These are phyloP conservation scores for Stentor roeselii DNA, from an alignment of 73 alveolate species.

Conservation along the genomic window DNA sequence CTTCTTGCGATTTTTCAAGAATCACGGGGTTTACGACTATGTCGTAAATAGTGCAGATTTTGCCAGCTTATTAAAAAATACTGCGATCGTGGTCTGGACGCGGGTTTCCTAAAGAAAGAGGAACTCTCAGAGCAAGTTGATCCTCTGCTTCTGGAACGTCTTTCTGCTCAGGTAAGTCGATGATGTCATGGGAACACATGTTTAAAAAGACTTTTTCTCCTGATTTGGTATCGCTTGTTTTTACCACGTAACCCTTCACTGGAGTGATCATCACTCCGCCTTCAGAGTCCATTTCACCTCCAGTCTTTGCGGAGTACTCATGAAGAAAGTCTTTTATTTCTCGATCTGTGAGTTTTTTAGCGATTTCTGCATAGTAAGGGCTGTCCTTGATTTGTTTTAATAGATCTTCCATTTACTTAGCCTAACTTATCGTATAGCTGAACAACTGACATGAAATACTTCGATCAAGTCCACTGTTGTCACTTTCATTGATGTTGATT, in stretches of 20 bases:
- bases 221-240: slow-evolving; percentile 39
- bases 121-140: slow-evolving; percentile 53
- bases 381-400: background rate
- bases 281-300: slow-evolving; percentile 44
- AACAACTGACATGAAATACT: too few species aligned
- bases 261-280: slow-evolving; percentile 55
- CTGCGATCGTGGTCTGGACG: slow-evolving; percentile 50
- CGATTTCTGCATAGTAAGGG: slow-evolving; percentile 16
- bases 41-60: slow-evolving; percentile 47
- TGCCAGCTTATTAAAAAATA: slow-evolving; percentile 44
- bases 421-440: too few species aligned
- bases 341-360: background rate
- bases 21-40: slow-evolving; percentile 46
- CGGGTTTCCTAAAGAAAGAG: slow-evolving; percentile 48
- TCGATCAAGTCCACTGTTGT: too few species aligned
- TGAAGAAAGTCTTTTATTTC: slow-evolving; percentile 19
- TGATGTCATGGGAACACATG: slow-evolving; percentile 39
- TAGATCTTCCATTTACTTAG: slow-evolving; percentile 21
- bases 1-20: slow-evolving; percentile 39
- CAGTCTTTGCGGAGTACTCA: slow-evolving; percentile 26
- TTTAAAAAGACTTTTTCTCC: slow-evolving; percentile 51
- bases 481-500: too few species aligned
- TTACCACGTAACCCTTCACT: slow-evolving; percentile 33
- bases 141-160: slow-evolving; percentile 39
- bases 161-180: slow-evolving; percentile 50